These are phyloP conservation scores for Eimeria falciformis DNA, from an alignment of 169 alveolate species.

Conservation along the genomic window DNA sequence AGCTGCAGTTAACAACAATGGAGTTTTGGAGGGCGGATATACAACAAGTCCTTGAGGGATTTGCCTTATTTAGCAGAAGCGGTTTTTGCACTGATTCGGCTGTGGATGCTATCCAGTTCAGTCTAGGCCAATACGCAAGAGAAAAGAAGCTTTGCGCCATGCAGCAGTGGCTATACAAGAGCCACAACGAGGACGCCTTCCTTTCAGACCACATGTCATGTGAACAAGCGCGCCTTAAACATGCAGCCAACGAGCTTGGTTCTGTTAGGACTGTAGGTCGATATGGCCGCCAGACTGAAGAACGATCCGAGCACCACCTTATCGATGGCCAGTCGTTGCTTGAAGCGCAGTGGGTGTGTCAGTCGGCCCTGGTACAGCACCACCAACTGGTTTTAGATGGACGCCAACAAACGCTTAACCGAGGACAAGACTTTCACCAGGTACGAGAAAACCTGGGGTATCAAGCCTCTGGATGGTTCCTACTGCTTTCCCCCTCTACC, in stretches of 20 bases:
- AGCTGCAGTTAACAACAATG: constrained; percentile 59
- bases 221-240: constrained; percentile 33
- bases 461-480: no score
- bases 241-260: constrained; percentile 42
- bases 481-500: no score
- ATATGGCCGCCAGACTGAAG: constrained; percentile 34
- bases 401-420: constrained; percentile 35
- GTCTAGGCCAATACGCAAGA: neutral
- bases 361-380: constrained; percentile 47
- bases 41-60: constrained; percentile 32
- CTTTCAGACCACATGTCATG: neutral
- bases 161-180: constrained; percentile 70
- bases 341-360: constrained; percentile 65
- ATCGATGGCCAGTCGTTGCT: constrained; percentile 52
- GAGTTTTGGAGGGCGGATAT: constrained; percentile 68
- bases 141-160: constrained; percentile 48
- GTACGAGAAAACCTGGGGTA: neutral
- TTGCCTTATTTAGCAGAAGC: neutral
- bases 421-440: constrained; percentile 27
- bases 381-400: constrained; percentile 26
- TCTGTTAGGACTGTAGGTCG: constrained; percentile 53
- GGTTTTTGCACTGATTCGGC: neutral
- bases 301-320: neutral
- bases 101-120: neutral
- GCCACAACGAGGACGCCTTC: constrained; percentile 58